Conservation (phyloP, 495 filamentous ascomycete genomes). For the Neurospora cerealis region DNA sequence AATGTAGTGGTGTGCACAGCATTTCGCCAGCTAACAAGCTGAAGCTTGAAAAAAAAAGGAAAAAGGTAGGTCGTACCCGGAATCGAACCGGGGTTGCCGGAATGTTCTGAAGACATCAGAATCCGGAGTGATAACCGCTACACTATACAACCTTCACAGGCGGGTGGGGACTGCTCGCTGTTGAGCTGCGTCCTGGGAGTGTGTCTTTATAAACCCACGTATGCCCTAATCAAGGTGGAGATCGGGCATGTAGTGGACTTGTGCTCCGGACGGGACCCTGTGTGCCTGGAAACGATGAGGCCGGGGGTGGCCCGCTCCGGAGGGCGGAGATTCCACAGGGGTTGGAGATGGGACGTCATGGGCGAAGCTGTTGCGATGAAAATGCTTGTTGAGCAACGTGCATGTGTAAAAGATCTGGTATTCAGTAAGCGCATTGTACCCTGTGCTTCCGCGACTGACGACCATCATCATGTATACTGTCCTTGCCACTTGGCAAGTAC, state of each 20-base stretch:
- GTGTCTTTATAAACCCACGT: not conserved
- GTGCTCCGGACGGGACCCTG: not conserved
- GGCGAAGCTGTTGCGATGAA: not conserved
- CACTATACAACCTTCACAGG: not conserved
- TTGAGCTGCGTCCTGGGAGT: not conserved
- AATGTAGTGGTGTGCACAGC: not conserved
- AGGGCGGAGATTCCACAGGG: not conserved
- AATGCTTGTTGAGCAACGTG: not conserved
- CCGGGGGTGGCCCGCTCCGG: not conserved
- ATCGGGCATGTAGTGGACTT: not conserved
- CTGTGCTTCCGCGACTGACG: not conserved
- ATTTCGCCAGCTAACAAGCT: not conserved
- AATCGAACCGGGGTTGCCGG: constrained; percentile 25
- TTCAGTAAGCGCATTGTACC: not conserved
- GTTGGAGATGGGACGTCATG: not conserved
- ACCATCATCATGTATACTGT: not conserved
- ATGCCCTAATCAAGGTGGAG: not conserved
- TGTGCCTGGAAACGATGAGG: not conserved
- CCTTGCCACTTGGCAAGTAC: not conserved
- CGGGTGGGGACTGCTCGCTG: not conserved
- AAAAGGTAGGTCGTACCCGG: constrained; percentile 20
- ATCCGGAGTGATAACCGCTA: not conserved
- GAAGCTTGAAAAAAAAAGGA: not conserved
- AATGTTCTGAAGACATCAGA: constrained; percentile 3
- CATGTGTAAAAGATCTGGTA: not conserved